Percentiles rank a stretch among this genome's conserved stretches.
phyloP scores from a whole-genome alignment of 768 basidiomycete genomes.

The Leccinellum rugosiceps region DNA sequence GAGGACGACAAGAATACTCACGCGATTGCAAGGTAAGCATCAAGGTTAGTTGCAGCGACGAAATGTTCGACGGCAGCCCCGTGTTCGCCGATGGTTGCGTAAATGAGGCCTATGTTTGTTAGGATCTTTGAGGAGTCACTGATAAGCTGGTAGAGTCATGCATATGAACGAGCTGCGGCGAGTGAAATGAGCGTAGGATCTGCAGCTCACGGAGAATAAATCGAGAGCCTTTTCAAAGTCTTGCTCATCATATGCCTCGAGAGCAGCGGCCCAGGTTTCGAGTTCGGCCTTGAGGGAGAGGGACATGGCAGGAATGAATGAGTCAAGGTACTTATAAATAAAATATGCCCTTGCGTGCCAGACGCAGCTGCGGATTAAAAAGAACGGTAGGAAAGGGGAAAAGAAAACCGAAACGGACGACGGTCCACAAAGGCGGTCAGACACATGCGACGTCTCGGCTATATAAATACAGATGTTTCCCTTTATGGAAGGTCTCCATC shows the following conservation, averaged over 20 bases:
- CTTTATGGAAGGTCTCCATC: background rate
- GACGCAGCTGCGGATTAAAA: constrained; percentile 16
- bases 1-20: constrained; percentile 38
- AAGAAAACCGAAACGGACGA: constrained; percentile 13
- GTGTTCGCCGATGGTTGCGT: constrained; percentile 88
- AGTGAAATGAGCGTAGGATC: background rate
- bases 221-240: constrained; percentile 75
- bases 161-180: background rate
- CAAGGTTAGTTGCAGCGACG: constrained; percentile 69
- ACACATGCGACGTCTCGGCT: background rate
- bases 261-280: constrained; percentile 83
- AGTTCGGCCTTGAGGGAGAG: constrained; percentile 69
- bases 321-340: background rate
- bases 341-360: constrained; percentile 19
- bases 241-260: constrained; percentile 83
- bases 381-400: background rate
- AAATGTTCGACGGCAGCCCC: constrained; percentile 82
- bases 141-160: constrained; percentile 50
- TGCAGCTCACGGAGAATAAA: constrained; percentile 62
- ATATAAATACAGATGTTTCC: background rate
- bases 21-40: constrained; percentile 87
- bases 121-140: constrained; percentile 87
- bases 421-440: constrained; percentile 14
- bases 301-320: constrained; percentile 20
- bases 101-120: constrained; percentile 91